Evolutionary conservation across 371 early-diverging fungal species (phyloP).

Genomic region (Homolaphlyctis polyrhiza): DNA sequence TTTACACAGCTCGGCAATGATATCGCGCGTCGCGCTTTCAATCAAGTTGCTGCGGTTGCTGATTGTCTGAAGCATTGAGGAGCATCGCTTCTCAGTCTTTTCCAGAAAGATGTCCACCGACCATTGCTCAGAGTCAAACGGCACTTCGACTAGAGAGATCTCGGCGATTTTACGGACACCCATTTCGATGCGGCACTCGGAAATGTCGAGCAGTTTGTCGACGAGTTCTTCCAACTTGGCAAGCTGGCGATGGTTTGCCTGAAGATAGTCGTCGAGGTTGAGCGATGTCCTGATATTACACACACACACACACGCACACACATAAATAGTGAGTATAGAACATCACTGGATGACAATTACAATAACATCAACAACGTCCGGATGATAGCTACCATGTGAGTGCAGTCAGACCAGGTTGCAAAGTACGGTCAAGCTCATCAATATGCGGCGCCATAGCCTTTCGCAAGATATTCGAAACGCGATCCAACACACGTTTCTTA

Average conservation of each 20-base stretch:
- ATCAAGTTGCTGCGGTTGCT: constrained; percentile 50
- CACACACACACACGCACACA: no score
- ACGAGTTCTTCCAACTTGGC: constrained; percentile 48
- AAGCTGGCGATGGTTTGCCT: constrained; percentile 37
- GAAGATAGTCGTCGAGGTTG: constrained; percentile 48
- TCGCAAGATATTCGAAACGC: constrained; percentile 35
- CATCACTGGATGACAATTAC: no score
- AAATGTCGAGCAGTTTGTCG: constrained; percentile 52
- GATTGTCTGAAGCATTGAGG: constrained; percentile 37
- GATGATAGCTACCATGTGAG: constrained; percentile 53
- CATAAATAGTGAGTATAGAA: no score
- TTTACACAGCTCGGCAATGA: constrained; percentile 43
- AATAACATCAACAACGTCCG: no score
- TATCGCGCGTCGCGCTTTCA: constrained; percentile 50
- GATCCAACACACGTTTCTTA: constrained; percentile 40
- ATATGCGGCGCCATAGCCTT: constrained; percentile 52
- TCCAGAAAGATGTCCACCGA: constrained; percentile 52
- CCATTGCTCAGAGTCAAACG: constrained; percentile 54
- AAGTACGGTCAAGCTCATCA: constrained; percentile 45
- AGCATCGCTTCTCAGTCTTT: constrained; percentile 45
- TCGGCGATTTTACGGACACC: constrained; percentile 46
- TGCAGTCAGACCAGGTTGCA: constrained; percentile 53
- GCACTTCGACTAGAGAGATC: constrained; percentile 46
- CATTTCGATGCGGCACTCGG: constrained; percentile 46
- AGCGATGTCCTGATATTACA: constrained; percentile 35